Conservation (phyloP, 2,329 filamentous ascomycete genomes). For the Hypoxylon sp. region DNA sequence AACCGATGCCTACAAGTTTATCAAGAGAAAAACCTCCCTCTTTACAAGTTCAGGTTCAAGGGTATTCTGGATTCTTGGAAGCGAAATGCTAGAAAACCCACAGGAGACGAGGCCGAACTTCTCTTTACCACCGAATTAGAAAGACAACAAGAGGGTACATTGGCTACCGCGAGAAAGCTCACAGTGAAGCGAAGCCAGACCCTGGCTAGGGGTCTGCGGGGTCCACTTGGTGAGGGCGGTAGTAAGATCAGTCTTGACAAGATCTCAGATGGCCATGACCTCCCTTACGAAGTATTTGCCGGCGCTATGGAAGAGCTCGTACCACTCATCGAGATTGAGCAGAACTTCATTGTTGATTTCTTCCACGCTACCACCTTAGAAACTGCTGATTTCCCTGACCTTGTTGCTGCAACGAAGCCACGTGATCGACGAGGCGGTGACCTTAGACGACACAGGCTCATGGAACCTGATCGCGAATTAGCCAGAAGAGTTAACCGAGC, state of each 20-base stretch:
- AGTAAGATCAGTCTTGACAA: constrained; percentile 63
- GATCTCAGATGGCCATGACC: constrained; percentile 69
- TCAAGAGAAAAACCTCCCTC: constrained; percentile 75
- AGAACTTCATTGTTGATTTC: constrained; percentile 97
- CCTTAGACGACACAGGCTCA: constrained; percentile 75
- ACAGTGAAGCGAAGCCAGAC: constrained; percentile 96
- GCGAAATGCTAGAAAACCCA: constrained; percentile 76
- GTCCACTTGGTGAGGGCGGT: constrained; percentile 71
- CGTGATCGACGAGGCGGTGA: constrained; percentile 76
- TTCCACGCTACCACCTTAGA: constrained; percentile 93
- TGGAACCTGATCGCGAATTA: constrained; percentile 87
- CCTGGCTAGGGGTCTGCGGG: constrained; percentile 75
- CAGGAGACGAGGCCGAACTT: constrained; percentile 80
- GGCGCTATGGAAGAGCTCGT: constrained; percentile 83
- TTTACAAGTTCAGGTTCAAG: constrained; percentile 85
- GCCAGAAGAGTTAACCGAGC: constrained; percentile 84
- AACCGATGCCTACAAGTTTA: constrained; percentile 81
- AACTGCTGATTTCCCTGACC: constrained; percentile 82
- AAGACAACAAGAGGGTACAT: constrained; percentile 81
- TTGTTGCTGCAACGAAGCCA: constrained; percentile 72
- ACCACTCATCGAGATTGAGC: constrained; percentile 87
- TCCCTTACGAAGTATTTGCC: constrained; percentile 83
- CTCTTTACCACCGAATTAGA: constrained; percentile 87
- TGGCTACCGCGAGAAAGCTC: constrained; percentile 83
- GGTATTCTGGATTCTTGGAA: constrained; percentile 83